phyloP scores from a whole-genome alignment of 257 asterid genomes.

The Nicotiana benthamiana region DNA sequence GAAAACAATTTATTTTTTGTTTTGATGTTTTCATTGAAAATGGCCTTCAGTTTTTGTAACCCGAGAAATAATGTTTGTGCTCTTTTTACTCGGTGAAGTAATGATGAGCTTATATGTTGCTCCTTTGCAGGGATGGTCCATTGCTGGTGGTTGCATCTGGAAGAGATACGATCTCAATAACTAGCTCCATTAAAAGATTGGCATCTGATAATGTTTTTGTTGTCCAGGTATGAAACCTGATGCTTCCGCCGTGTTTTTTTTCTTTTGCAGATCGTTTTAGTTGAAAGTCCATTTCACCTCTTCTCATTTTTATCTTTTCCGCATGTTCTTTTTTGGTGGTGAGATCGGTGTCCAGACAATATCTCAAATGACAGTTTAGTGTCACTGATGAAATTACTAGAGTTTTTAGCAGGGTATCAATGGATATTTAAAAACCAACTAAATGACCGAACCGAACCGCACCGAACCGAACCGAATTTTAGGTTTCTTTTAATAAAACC shows the following conservation, averaged over 20 bases:
- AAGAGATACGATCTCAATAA: conserved; percentile 87
- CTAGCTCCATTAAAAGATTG: conserved; percentile 84
- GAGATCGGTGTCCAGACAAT: background rate
- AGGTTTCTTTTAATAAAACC: too few relatives aligned
- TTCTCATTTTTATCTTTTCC: background rate
- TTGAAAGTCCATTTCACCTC: background rate
- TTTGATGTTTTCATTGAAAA: background rate
- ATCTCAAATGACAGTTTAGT: background rate
- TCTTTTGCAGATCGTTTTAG: background rate
- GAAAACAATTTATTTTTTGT: too few relatives aligned
- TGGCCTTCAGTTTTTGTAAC: background rate
- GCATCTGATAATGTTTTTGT: conserved; percentile 88
- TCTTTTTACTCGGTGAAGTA: background rate
- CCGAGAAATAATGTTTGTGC: background rate
- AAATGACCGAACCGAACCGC: too few relatives aligned
- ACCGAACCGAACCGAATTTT: too few relatives aligned
- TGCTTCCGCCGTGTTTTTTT: background rate
- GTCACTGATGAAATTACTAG: background rate
- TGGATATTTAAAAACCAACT: too few relatives aligned
- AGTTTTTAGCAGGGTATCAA: background rate
- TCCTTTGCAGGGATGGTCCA: conserved; percentile 85
- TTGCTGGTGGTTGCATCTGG: conserved; percentile 96
- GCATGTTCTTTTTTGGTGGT: background rate
- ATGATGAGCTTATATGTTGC: background rate
- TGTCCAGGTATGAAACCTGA: conserved; percentile 63